A percentile compares a stretch with the other conserved stretches of the same genome.
These are phyloP conservation scores for Fraxinus xanthoxyloides DNA, from an alignment of 305 asterid genomes.

Conservation along the genomic window DNA sequence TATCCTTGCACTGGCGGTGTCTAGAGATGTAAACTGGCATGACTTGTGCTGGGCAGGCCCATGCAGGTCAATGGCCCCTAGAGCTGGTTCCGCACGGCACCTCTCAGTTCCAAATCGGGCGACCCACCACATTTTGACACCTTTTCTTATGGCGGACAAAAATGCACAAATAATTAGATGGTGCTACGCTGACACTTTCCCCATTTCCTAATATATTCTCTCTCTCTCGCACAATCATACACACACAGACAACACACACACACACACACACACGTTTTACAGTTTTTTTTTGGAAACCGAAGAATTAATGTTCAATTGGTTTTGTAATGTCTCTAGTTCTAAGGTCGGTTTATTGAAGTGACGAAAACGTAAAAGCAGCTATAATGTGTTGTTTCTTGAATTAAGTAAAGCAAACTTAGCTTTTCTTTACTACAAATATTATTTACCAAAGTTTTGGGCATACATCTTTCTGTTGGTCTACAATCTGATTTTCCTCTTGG, in stretches of 20 bases:
- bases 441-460: neutral
- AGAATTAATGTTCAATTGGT: neutral
- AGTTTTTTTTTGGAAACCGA: neutral
- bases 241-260: too few species aligned
- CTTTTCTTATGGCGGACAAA: neutral
- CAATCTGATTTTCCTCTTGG: neutral
- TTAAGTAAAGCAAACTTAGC: neutral
- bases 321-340: neutral
- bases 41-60: neutral
- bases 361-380: neutral
- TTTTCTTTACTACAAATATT: neutral
- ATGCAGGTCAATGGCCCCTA: neutral
- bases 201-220: neutral
- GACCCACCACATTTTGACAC: neutral
- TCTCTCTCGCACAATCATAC: neutral
- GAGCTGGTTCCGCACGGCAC: neutral
- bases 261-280: neutral
- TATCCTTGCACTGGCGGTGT: neutral
- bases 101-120: neutral
- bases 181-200: neutral
- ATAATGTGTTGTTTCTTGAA: neutral
- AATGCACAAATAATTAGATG: neutral
- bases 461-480: neutral
- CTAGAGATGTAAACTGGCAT: neutral
- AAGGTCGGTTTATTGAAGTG: neutral